phyloP scores from a whole-genome alignment of 768 basidiomycete genomes.

The Suillus placidus region DNA sequence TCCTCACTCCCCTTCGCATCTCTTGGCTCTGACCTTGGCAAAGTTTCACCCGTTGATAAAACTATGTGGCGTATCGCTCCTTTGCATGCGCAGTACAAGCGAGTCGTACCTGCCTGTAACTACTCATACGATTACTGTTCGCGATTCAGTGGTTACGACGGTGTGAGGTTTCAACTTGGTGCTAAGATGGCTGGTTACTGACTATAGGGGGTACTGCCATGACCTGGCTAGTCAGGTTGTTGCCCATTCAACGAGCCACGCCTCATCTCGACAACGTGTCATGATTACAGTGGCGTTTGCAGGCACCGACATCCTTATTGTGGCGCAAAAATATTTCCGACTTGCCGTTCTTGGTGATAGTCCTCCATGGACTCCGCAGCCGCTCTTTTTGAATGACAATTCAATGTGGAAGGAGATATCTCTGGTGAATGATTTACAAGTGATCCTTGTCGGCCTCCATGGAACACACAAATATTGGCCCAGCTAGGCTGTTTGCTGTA shows the following conservation, averaged over 20 bases:
- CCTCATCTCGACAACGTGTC: neutral
- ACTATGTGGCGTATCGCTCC: neutral
- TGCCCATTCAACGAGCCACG: neutral
- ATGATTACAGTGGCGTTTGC: slow-evolving; percentile 1
- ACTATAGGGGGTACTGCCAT: neutral
- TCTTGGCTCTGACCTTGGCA: neutral
- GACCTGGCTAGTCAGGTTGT: neutral
- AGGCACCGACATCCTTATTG: slow-evolving; percentile 6
- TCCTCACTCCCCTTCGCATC: neutral
- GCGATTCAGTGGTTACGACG: neutral
- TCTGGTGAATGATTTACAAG: neutral
- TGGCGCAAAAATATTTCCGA: neutral
- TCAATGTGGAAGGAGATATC: neutral
- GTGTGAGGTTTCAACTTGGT: neutral
- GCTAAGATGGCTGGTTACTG: neutral
- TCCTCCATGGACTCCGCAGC: neutral
- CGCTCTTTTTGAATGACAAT: neutral
- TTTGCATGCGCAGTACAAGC: neutral
- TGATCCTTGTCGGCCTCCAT: neutral
- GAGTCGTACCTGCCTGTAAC: neutral
- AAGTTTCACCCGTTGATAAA: neutral
- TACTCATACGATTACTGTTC: neutral
- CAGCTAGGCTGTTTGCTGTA: neutral
- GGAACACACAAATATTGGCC: neutral
- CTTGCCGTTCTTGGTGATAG: neutral